Evolutionary conservation across 192 early-diverging fungal genomes (phyloP).

Genomic region (Coemansia furcata): DNA sequence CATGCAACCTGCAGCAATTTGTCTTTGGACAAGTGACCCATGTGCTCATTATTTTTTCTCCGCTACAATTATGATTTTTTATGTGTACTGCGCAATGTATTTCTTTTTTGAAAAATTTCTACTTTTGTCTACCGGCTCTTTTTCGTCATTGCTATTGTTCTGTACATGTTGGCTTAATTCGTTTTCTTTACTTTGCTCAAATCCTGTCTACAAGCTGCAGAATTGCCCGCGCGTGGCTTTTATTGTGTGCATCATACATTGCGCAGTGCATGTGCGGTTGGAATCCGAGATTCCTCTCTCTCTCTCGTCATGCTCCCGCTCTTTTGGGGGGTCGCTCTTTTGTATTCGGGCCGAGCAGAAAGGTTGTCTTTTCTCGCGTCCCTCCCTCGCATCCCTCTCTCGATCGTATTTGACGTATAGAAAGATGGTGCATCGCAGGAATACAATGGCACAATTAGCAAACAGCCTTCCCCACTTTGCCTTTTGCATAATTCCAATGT

Average conservation of each 20-base stretch:
- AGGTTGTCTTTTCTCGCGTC: not conserved
- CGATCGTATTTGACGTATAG: not conserved
- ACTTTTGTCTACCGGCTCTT: not conserved
- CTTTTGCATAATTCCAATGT: not conserved
- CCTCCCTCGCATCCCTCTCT: not conserved
- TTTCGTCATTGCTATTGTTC: not conserved
- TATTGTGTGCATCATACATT: not conserved
- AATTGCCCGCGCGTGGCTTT: not conserved
- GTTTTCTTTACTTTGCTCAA: not conserved
- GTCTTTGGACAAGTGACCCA: constrained; percentile 4
- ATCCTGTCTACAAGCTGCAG: not conserved
- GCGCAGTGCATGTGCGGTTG: not conserved
- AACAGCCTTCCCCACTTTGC: not conserved
- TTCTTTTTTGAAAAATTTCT: not conserved
- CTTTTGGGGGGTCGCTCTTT: not conserved
- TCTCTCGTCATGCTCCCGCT: not conserved
- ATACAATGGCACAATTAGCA: not conserved
- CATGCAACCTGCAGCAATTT: not conserved
- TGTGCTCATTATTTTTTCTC: not conserved
- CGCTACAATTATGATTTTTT: not conserved
- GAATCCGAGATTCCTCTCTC: not conserved
- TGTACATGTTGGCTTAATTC: not conserved
- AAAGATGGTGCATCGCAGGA: not conserved
- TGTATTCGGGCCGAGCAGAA: not conserved
- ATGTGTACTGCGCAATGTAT: not conserved